Base-by-base conservation (phyloP, 177 flowering plant genomes). In the Tripterygium wilfordii region DNA sequence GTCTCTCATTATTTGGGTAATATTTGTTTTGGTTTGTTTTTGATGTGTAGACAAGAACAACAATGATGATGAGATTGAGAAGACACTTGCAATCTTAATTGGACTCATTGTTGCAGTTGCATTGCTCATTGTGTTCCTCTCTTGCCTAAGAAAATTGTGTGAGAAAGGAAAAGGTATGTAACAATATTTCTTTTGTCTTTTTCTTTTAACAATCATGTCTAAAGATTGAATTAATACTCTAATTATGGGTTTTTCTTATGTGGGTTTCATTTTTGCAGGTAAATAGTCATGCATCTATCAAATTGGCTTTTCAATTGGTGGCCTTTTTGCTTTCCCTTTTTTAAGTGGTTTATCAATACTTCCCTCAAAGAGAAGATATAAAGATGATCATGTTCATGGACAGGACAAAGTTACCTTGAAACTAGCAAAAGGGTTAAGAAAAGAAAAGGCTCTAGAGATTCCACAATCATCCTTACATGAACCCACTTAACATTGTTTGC, bases 31-130 rank as follows among this genome's bases (percentile, higher is more conserved):
- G 44, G 40, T 19, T 15, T 3, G 32, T 33, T 12, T 30, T 21
- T n/a, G 32, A 16, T 8, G 16, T 20, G 15, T 51, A 20, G 60
- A 61, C 19, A 15, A 32, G 0, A 36, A 49, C 12, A 38, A 42
- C 20, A 26, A 62, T 36, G 75, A 71, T 24, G 61, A 70, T 27
- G 79, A 80, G 30, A 49, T 66, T 12, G 72, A 75, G 43, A 77
- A 65, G 63, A 73, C 77, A 15, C 74, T 80, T 0, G 78, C 77
- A 39, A 72, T 78, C 15, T 9, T 69, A 5, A 65, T 80, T 30
- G 82, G 83, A 23, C 60, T 75, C 18, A 66, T 76, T n/a, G 79
- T 74, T 4, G 83, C 56, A 28, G 78, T 78, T 36, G 67, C 72
- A 5, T 10, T 78, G 28, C 37, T 81, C 45, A 60, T 76, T 5